These are phyloP conservation scores for Talaromyces rugulosus DNA, from an alignment of 2,329 filamentous ascomycete species.

Conservation along the genomic window DNA sequence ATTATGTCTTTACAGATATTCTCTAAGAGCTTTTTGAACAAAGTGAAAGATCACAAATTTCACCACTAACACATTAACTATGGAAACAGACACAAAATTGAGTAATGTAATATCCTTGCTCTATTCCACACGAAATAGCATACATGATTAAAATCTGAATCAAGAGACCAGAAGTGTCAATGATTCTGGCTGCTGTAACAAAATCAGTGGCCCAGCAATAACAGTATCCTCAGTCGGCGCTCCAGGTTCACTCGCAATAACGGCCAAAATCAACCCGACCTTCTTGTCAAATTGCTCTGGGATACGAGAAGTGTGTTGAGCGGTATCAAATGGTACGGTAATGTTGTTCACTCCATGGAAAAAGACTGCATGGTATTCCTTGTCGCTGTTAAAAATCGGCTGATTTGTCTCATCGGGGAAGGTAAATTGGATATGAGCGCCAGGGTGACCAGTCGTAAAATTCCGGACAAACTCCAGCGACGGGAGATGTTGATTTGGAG, in stretches of 20 bases:
- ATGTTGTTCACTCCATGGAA: not conserved
- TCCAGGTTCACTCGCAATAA: not conserved
- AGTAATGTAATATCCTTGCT: no score
- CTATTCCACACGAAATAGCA: no score
- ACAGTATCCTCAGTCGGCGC: not conserved
- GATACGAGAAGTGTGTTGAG: not conserved
- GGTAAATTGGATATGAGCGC: not conserved
- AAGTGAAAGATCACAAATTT: no score
- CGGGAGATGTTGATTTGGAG: not conserved
- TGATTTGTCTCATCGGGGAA: not conserved
- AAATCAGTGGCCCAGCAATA: not conserved
- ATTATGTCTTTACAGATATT: no score
- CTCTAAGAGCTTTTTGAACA: no score
- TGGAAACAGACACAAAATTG: no score
- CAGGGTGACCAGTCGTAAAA: not conserved
- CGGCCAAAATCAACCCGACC: not conserved
- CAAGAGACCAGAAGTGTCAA: not conserved
- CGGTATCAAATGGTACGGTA: not conserved
- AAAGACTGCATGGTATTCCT: not conserved
- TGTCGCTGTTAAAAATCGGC: not conserved
- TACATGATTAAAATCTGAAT: no score
- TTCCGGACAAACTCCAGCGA: not conserved
- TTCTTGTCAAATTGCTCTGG: not conserved
- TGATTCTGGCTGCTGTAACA: not conserved
- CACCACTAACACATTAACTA: no score